Evolutionary conservation across 768 basidiomycete species (phyloP).

Genomic region (Boletus tomentosulus): DNA sequence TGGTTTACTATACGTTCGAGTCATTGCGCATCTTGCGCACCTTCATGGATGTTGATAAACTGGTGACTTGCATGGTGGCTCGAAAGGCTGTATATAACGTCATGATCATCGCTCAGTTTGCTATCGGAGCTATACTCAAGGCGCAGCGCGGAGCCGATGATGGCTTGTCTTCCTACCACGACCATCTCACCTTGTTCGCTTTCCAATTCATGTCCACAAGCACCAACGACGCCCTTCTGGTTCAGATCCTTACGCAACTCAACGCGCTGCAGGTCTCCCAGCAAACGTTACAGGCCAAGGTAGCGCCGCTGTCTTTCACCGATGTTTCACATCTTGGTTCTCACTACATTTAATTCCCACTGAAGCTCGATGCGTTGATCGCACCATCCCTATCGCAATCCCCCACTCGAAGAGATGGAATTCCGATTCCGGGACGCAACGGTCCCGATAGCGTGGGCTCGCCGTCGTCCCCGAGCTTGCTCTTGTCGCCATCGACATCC

Average conservation of each 20-base stretch:
- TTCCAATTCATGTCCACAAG: slow-evolving; percentile 24
- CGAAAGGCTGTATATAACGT: neutral
- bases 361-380: slow-evolving; percentile 50
- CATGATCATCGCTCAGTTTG: neutral
- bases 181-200: slow-evolving; percentile 6
- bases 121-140: slow-evolving; percentile 4
- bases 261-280: slow-evolving; percentile 69
- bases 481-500: slow-evolving; percentile 29
- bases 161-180: slow-evolving; percentile 10
- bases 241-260: slow-evolving; percentile 71
- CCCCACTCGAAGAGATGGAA: slow-evolving; percentile 19
- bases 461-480: slow-evolving; percentile 21
- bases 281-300: slow-evolving; percentile 77
- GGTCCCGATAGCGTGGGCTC: slow-evolving; percentile 13
- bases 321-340: neutral
- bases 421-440: slow-evolving; percentile 25
- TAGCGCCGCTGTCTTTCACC: slow-evolving; percentile 24
- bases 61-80: no score
- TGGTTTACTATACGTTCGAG: neutral
- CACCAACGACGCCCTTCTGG: slow-evolving; percentile 51
- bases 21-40: neutral
- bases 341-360: neutral
- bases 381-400: slow-evolving; percentile 24
- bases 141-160: neutral
- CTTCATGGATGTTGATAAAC: no score